phyloP scores from a whole-genome alignment of 2,329 filamentous ascomycete species.

The Truncatella angustata region DNA sequence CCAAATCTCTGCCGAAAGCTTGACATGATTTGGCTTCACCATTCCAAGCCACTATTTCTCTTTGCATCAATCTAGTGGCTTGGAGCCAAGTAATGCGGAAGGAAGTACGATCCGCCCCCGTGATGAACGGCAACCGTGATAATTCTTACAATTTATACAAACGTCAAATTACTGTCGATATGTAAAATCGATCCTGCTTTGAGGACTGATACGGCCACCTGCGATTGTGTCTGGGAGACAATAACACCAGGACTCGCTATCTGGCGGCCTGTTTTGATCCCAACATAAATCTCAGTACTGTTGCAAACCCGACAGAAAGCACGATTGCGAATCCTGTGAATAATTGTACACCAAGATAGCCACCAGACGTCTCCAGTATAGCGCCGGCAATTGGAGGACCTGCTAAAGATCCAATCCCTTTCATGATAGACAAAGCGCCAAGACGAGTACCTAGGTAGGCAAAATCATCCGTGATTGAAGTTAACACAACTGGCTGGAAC shows the following conservation, averaged over 20 bases:
- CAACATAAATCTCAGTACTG: background rate
- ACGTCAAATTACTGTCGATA: too few species aligned
- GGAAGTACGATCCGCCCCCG: too few species aligned
- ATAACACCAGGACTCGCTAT: background rate
- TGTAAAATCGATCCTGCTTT: too few species aligned
- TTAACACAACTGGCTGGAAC: slow-evolving; percentile 3
- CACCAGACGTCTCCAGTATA: slow-evolving; percentile 2
- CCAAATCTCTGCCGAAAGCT: too few species aligned
- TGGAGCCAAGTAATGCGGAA: background rate
- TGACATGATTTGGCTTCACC: background rate
- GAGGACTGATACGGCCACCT: too few species aligned
- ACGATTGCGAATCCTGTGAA: slow-evolving; percentile 7
- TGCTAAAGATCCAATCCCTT: slow-evolving; percentile 3
- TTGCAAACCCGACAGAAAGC: background rate
- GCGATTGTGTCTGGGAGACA: too few species aligned
- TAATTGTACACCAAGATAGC: slow-evolving; percentile 2
- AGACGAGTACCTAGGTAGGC: slow-evolving; percentile 1
- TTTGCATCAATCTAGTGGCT: background rate
- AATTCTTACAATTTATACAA: too few species aligned
- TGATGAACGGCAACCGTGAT: too few species aligned
- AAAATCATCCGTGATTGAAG: slow-evolving; percentile 4
- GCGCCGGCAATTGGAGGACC: slow-evolving; percentile 5
- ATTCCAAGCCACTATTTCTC: background rate
- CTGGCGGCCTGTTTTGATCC: background rate
- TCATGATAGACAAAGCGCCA: slow-evolving; percentile 1